Base-by-base conservation (phyloP, 306 rosid genomes). In the Acacia confusa region DNA sequence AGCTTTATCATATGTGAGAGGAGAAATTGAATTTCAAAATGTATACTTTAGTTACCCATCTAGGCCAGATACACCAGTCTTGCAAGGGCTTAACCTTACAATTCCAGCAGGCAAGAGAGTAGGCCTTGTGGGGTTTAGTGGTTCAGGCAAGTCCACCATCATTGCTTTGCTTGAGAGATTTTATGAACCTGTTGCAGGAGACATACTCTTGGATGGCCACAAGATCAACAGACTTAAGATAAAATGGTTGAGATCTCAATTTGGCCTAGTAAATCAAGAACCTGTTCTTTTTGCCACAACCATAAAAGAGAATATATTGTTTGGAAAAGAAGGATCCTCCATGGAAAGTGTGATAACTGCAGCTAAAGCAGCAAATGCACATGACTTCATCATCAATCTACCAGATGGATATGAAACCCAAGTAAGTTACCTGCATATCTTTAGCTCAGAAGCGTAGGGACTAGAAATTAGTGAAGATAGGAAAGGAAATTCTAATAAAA, bases 211-310 rank as follows among this genome's bases (percentile, higher is more conserved):
- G 90, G 98, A 92, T 79, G 97, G 91, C 77, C 90, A 89, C 86
- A 89, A 88, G 81, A 92, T 84, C 80, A 86, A 80, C 45, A 91
- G 86, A 70, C 90, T 95, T 82, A 92, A 91, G 64, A 81, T 91
- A 74, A 92, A 95, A 88, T 95, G 98, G 98, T 48, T 89, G 86
- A 88, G 98, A 86, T 95, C 97, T 76, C 92, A 95, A 58, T 65
- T 95, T 48, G 97, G 97, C 41, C 75, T 92, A 22, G 98, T 95
- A 60, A 92, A 91, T 80, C 97, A 95, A 82, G 98, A 95, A 75
- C 97, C 97, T 65, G 94, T 92, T 83, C 97, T 95, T 70, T 95
- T 92, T 77, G 97, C 98, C 76, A 95, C 98, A 72, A 84, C 97
- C 65, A 89, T 95, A 69, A 87, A 86, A 81, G 95, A 95, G 81